Conservation (phyloP, 164 flowering plant species). For the Echeveria elegans region DNA sequence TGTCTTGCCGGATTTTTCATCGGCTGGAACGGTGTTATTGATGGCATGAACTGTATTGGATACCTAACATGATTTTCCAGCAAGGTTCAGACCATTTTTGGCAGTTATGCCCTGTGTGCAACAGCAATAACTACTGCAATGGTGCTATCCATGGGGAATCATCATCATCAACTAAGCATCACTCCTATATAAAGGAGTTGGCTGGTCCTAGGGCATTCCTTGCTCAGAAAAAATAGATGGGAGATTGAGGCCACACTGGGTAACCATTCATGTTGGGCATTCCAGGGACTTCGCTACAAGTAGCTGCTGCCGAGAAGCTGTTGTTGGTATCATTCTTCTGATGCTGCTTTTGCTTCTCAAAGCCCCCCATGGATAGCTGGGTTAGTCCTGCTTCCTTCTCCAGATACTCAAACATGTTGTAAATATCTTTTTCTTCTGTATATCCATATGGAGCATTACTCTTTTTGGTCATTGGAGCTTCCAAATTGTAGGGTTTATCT, state of each 20-base stretch:
- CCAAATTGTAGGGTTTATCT: not conserved
- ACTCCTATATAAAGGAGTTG: not conserved
- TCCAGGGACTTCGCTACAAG: not conserved
- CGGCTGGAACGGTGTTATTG: not conserved
- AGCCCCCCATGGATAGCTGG: not conserved
- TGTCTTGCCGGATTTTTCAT: not conserved
- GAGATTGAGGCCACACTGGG: slow-evolving; percentile 3
- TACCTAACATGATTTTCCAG: not conserved
- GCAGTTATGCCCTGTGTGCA: not conserved
- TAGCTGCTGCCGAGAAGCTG: not conserved
- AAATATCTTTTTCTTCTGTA: not conserved
- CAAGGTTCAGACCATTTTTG: not conserved
- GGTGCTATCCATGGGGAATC: not conserved
- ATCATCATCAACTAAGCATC: not conserved
- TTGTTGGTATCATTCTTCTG: not conserved
- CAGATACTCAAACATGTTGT: not conserved
- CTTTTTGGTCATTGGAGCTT: not conserved
- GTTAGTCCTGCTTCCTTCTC: not conserved
- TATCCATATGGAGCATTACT: not conserved
- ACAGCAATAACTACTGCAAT: not conserved
- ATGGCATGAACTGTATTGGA: not conserved
- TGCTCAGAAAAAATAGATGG: not conserved
- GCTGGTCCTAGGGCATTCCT: not conserved
- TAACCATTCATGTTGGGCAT: not conserved
- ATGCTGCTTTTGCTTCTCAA: not conserved